Percentiles rank a stretch among this genome's conserved stretches.
Conservation (phyloP, 495 filamentous ascomycete genomes). For the Aspergillus leporis region DNA sequence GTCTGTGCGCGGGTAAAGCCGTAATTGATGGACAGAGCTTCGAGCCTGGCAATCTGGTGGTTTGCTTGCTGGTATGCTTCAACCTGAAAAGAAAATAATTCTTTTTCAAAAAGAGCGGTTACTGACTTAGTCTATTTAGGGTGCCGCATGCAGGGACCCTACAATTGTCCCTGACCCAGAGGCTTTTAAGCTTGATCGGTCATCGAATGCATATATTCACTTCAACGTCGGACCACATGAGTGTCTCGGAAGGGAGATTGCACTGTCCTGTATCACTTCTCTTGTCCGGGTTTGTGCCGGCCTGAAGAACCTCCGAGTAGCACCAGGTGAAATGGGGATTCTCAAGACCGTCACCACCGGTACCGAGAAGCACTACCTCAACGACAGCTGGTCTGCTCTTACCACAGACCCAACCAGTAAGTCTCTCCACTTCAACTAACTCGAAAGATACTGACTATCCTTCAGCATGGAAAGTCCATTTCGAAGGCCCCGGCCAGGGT, state of each 20-base stretch:
- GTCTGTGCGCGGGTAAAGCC: constrained; percentile 5
- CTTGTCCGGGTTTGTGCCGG: constrained; percentile 27
- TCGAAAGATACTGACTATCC: neutral
- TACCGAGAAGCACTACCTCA: neutral
- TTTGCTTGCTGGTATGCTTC: neutral
- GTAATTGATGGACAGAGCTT: constrained; percentile 8
- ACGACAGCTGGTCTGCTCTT: constrained; percentile 3
- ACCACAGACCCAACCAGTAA: neutral
- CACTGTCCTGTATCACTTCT: constrained; percentile 44
- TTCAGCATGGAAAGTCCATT: constrained; percentile 12
- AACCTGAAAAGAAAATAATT: constrained; percentile 9
- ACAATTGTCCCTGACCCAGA: constrained; percentile 53
- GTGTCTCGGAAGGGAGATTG: constrained; percentile 48
- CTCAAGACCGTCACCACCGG: neutral
- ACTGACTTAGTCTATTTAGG: neutral
- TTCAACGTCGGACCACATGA: constrained; percentile 50
- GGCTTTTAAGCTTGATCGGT: constrained; percentile 52
- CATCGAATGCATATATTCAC: constrained; percentile 55
- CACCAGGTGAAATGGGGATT: constrained; percentile 35
- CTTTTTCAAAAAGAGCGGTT: neutral
- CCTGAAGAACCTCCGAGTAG: constrained; percentile 48
- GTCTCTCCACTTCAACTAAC: neutral
- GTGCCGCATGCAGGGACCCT: neutral
- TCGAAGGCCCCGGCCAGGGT: constrained; percentile 5
- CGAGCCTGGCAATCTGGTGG: neutral